Base-by-base conservation (phyloP, 2,329 filamentous ascomycete species). In the Laburnicola sp. region DNA sequence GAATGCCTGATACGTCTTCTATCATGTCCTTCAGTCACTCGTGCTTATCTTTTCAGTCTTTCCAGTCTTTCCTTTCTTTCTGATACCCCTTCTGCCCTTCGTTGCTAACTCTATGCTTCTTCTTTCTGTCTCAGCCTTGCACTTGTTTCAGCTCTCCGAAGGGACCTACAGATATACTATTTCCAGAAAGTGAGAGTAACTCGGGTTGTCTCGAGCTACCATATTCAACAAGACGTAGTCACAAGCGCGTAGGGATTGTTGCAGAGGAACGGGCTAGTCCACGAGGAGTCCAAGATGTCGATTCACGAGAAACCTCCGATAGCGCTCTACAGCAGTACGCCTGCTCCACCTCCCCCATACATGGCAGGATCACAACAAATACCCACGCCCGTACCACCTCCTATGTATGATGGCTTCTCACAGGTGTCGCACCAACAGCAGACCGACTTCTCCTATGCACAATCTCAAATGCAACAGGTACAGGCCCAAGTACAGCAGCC, bases 271-370 rank as follows among this genome's bases (percentile, higher is more conserved):
- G n/a, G n/a, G n/a, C n/a, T n/a, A n/a, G n/a, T 32, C 30, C 7
- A 39, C 36, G 6, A 4, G 36, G 25, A 39, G 22, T 23, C 4
- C 21, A 35, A 16, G 21, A 35, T 10, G 10, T n/a, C 5, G 32
- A 11, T 16, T 11, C 5, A 16, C 5, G 21, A 5, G 32, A 35
- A 35, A 23, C 6, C 16, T 25, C 31, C 53, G 3, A 42, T 58
- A 46, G 42, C 41, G n/a, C 34, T 53, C 8, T 61, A 59, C 41
- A n/a, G 16, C 6, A 45, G 59, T 30, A 30, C 36, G n/a, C 56
- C 45, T 23, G 22, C 30, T 28, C 48, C 35, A 6, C 62, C 61
- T 8, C 64, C 62, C n/a, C 60, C 63, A 40, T 65, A 66, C 44
- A 56, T 54, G 7, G 40, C 53, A 9, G 51, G 38, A 11, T 40